A percentile compares a stretch with the other conserved stretches of the same genome.
Conservation (phyloP, 83 land plant species). For the Picea abies region DNA sequence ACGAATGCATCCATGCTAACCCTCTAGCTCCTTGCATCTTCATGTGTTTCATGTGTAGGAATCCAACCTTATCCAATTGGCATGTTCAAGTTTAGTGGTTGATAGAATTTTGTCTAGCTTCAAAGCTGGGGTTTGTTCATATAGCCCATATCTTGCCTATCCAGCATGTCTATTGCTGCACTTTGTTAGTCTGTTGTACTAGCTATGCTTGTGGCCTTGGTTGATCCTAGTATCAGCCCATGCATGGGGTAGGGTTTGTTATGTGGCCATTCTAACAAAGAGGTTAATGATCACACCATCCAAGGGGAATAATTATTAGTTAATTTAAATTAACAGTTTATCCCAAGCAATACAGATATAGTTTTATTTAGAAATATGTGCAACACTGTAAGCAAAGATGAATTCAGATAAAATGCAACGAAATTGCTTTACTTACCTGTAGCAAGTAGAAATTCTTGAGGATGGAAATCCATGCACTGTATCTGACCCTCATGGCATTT, state of each 20-base stretch:
- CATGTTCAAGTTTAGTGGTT: too few relatives aligned
- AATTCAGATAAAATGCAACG: background rate
- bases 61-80: too few relatives aligned
- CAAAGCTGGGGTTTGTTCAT: too few relatives aligned
- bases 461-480: slow-evolving; percentile 93
- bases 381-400: background rate
- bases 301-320: background rate
- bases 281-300: background rate
- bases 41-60: too few relatives aligned
- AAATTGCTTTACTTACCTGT: slow-evolving; percentile 56
- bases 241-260: background rate
- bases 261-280: background rate
- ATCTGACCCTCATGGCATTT: slow-evolving; percentile 92
- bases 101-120: too few relatives aligned
- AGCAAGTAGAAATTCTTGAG: slow-evolving; percentile 93
- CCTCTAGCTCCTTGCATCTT: too few relatives aligned
- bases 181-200: background rate
- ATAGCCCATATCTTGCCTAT: too few relatives aligned
- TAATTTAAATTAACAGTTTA: background rate
- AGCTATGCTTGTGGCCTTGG: background rate
- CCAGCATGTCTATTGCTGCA: background rate
- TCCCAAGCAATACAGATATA: background rate
- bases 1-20: too few relatives aligned
- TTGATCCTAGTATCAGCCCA: background rate
- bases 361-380: background rate